Evolutionary conservation across 306 rosid genomes (phyloP), one percentile per base, ranked within the genome.

Genomic region (Prunus davidiana): DNA sequence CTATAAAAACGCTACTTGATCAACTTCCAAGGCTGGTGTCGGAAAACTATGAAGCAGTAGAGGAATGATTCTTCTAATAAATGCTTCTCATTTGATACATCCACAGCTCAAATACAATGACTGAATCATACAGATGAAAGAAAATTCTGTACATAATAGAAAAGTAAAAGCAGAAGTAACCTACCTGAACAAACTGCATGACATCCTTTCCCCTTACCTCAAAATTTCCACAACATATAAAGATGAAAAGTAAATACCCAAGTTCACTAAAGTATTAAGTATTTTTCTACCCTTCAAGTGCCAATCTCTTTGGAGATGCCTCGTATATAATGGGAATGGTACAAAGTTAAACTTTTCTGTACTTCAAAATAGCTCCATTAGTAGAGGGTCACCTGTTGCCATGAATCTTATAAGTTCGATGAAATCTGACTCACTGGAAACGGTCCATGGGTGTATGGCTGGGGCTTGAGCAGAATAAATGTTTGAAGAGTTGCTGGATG

Each of bases 301-400:
- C 50, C 70, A 69, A 10, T 60, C 55, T 45, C 28, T 20, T 56
- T 20, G 5, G 65, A 25, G 30, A 25, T 6, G 2, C 34, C 65
- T 22, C 19, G 15, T 24, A 60, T 25, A 2, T 58, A 45, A 72
- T 41, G 22, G 72, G 67, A 34, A 47, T 3, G 34, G 47, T 18
- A 65, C 72, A 22, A 75, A 12, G 62, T 27, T 71, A 38, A 67
- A 67, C 67, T 67, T 70, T 43, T 0, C 38, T 47, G 71, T 58
- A 50, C 54, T 61, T 82, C 79, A 90, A 71, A 90, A 85, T 67
- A 91, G 83, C 84, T 91, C 97, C 91, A 89, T 81, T 34, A 91
- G 81, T 55, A 91, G 92, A 43, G 97, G 97, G 79, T 91, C 97
- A 46, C 93, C 97, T 63, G 83, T 87, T 71, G 91, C 93, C 97